Evolutionary conservation across 2,329 filamentous ascomycete species (phyloP).

Genomic region (Seiridium cupressi): DNA sequence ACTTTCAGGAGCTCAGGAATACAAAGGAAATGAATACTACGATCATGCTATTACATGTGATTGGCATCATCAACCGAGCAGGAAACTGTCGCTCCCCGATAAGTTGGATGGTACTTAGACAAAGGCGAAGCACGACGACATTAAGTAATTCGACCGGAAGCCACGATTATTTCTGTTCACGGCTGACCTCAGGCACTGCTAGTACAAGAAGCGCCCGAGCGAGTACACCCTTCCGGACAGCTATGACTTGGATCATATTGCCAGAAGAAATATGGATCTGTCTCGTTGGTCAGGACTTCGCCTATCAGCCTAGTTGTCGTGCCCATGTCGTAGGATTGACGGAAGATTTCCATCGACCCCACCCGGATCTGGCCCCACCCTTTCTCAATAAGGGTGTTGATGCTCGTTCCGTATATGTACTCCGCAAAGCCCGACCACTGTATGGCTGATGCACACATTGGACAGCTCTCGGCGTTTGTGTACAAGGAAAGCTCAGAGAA

Average conservation of each 20-base stretch:
- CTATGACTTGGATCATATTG: conserved; percentile 39
- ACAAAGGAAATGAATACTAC: too few species aligned
- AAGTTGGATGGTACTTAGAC: too few species aligned
- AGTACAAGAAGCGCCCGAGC: not conserved
- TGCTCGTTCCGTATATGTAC: conserved; percentile 52
- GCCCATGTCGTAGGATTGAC: conserved; percentile 34
- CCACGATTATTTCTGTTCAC: not conserved
- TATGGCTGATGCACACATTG: conserved; percentile 57
- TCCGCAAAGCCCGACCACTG: conserved; percentile 55
- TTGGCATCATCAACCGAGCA: too few species aligned
- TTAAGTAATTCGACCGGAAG: too few species aligned
- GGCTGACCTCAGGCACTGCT: not conserved
- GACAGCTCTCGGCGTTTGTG: conserved; percentile 56
- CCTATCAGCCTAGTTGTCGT: conserved; percentile 37
- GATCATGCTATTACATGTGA: too few species aligned
- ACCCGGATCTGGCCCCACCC: conserved; percentile 54
- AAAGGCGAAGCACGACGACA: too few species aligned
- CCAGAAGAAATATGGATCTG: conserved; percentile 52
- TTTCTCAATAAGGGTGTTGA: conserved; percentile 40
- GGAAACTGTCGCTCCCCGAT: too few species aligned
- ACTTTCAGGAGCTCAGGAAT: too few species aligned
- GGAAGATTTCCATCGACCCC: conserved; percentile 43
- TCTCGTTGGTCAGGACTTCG: conserved; percentile 48
- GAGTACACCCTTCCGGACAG: conserved; percentile 8
- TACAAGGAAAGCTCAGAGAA: conserved; percentile 49